Evolutionary conservation across 768 basidiomycete species (phyloP).

Genomic region (Coprinellus micaceus): DNA sequence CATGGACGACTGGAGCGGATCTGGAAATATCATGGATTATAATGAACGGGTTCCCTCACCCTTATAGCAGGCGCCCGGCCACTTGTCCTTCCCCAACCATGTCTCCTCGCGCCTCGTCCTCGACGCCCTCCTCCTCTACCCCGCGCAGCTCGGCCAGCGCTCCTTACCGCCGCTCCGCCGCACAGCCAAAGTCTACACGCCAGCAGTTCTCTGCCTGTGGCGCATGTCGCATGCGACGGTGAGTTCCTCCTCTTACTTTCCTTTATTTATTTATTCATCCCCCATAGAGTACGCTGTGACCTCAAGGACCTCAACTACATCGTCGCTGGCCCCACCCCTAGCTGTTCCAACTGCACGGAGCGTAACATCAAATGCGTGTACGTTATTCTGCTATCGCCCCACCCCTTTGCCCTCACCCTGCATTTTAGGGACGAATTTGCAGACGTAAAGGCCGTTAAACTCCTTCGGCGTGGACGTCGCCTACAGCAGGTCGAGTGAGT

Average conservation of each 20-base stretch:
- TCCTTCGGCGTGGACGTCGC: slow-evolving; percentile 72
- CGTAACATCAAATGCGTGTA: slow-evolving; percentile 92
- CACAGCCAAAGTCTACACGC: slow-evolving; percentile 71
- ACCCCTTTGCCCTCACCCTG: slow-evolving; percentile 8
- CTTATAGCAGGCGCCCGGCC: slow-evolving; percentile 21
- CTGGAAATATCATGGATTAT: too few relatives aligned
- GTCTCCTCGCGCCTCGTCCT: slow-evolving; percentile 50
- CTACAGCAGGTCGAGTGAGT: slow-evolving; percentile 83
- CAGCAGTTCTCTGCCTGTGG: slow-evolving; percentile 94
- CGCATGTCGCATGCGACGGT: slow-evolving; percentile 88
- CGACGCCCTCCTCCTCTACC: slow-evolving; percentile 34
- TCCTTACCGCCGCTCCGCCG: slow-evolving; percentile 48
- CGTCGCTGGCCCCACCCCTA: slow-evolving; percentile 41
- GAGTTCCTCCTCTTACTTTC: slow-evolving; percentile 16
- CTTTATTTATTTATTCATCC: slow-evolving; percentile 8
- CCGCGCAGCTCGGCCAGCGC: slow-evolving; percentile 30
- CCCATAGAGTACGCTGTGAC: slow-evolving; percentile 82
- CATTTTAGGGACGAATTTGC: slow-evolving; percentile 79
- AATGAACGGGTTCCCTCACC: slow-evolving; percentile 27
- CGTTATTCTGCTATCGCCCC: slow-evolving; percentile 4
- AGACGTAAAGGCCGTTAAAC: slow-evolving; percentile 85
- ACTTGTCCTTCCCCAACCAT: slow-evolving; percentile 33
- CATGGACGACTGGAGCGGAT: too few relatives aligned
- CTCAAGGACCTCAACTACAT: slow-evolving; percentile 74
- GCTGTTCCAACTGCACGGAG: slow-evolving; percentile 88